Conservation (phyloP, 139 green algal species). For the Tetraselmis chui region DNA sequence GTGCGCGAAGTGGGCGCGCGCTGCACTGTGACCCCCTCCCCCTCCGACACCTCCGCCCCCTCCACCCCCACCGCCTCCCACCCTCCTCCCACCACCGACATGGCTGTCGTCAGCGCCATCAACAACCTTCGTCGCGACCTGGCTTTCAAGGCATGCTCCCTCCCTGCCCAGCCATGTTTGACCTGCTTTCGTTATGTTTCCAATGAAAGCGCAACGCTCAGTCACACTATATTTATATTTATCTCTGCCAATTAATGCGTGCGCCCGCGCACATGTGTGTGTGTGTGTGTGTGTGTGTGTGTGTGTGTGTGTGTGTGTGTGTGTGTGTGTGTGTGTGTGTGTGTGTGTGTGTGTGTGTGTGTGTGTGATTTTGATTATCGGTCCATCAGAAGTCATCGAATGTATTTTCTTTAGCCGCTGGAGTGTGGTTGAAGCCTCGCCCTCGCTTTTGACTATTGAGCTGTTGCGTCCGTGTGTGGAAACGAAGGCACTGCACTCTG, state of each 20-base stretch:
- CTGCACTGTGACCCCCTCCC: not conserved
- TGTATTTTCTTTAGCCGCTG: too few species aligned
- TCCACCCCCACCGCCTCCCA: not conserved
- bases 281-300: not conserved
- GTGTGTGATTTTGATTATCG: too few species aligned
- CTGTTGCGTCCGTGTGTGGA: too few species aligned
- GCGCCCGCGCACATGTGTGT: not conserved
- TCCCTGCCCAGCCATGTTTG: not conserved
- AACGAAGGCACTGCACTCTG: too few species aligned
- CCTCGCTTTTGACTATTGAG: too few species aligned
- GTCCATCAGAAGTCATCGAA: too few species aligned
- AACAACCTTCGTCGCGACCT: not conserved
- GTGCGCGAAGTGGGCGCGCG: not conserved
- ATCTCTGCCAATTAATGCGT: not conserved
- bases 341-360: not conserved
- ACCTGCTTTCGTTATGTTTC: not conserved
- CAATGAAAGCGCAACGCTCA: not conserved
- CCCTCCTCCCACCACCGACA: not conserved
- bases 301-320: not conserved
- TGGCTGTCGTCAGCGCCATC: not conserved
- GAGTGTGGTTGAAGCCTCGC: too few species aligned
- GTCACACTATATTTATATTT: not conserved
- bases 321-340: not conserved
- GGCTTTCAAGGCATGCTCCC: not conserved
- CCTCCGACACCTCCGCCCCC: not conserved